A percentile compares a stretch with the other conserved stretches of the same genome.
Conservation (phyloP, 345 rosid genomes). For the Luvunga scandens region DNA sequence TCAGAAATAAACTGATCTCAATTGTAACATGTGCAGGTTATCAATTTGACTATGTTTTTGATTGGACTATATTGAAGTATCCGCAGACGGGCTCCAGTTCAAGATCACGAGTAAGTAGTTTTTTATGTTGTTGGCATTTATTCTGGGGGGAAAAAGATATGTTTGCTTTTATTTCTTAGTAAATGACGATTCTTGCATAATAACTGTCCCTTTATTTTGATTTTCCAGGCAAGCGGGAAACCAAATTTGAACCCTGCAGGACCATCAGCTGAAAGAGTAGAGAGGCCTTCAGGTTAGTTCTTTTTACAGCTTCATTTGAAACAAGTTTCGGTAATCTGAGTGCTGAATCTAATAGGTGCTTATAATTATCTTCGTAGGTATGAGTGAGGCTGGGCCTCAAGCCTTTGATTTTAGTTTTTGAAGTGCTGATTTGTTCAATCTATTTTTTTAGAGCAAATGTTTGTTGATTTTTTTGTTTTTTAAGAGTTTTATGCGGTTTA, state of each 20-base stretch:
- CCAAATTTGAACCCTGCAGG: slow-evolving; percentile 58
- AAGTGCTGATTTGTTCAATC: not conserved
- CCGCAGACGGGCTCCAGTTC: slow-evolving; percentile 82
- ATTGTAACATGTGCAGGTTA: slow-evolving; percentile 51
- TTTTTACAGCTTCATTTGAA: slow-evolving; percentile 10
- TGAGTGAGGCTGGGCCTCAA: not conserved
- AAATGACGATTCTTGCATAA: not conserved
- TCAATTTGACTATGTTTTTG: slow-evolving; percentile 90
- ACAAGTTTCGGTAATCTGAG: slow-evolving; percentile 2
- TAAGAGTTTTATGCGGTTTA: not conserved
- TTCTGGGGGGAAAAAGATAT: not conserved
- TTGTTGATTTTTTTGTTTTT: not conserved
- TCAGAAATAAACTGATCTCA: slow-evolving; percentile 7
- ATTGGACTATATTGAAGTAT: slow-evolving; percentile 89
- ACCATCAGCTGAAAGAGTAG: slow-evolving; percentile 66
- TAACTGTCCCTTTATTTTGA: not conserved
- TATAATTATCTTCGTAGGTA: not conserved
- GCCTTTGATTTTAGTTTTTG: not conserved
- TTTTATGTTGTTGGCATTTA: slow-evolving; percentile 5
- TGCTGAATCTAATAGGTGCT: not conserved
- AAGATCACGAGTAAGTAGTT: slow-evolving; percentile 62
- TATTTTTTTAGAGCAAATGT: not conserved
- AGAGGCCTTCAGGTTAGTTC: slow-evolving; percentile 67
- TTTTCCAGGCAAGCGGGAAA: slow-evolving; percentile 50
- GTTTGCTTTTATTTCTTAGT: not conserved